Conservation (phyloP, 2,329 filamentous ascomycete species). For the Bipolaris oryzae region DNA sequence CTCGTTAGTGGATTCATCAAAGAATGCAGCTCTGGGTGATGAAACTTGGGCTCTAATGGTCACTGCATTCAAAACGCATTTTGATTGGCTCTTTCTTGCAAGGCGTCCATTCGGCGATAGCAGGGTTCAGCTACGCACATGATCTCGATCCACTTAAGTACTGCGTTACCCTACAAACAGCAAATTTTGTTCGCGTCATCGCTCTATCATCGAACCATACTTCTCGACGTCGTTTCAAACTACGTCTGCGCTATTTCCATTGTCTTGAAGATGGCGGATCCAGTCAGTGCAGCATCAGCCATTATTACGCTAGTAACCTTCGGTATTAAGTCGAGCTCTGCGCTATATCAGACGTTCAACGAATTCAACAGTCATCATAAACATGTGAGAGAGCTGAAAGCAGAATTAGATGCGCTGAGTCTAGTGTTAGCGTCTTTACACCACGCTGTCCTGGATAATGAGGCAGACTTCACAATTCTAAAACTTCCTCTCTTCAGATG, state of each 20-base stretch:
- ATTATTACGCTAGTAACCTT: neutral
- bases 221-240: neutral
- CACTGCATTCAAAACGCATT: neutral
- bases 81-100: neutral
- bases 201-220: neutral
- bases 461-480: neutral
- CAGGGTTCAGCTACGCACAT: neutral
- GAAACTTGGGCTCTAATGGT: too few species aligned
- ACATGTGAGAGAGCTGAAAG: neutral
- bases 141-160: neutral
- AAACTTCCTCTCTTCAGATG: neutral
- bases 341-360: neutral
- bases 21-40: too few species aligned
- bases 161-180: neutral
- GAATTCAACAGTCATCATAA: neutral
- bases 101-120: neutral
- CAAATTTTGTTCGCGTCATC: neutral
- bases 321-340: neutral
- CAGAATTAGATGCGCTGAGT: neutral
- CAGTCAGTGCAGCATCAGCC: neutral
- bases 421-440: neutral
- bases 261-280: neutral
- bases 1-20: too few species aligned
- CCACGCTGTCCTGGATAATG: neutral
- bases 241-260: neutral